Base-by-base conservation (phyloP, 2,329 filamentous ascomycete species). In the Chaetomiaceae sp. region DNA sequence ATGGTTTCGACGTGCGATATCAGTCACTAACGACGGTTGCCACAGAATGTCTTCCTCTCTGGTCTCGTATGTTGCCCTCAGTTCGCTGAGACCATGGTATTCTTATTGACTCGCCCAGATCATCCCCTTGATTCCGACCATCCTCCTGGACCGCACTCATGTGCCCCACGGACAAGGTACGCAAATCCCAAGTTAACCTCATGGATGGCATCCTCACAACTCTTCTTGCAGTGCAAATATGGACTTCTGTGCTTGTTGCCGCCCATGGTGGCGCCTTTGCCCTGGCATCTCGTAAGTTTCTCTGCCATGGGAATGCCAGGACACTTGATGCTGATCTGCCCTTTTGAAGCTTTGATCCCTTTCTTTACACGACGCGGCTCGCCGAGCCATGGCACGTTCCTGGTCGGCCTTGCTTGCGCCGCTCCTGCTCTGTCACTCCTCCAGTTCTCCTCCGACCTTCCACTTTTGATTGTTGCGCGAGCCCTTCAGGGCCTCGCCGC, bases 231-330 rank as follows among this genome's bases (percentile, higher is more conserved):
- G 59, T 62, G 15, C 62, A 63, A 48, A 57, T 64, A 44, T 60
- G 61, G 59, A 59, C 51, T 1, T 59, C 62, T 7, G 55, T 63
- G 12, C 52, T 62, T 17, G 48, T 64, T 20, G 47, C 61, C 6
- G 56, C 61, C 7, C 56, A 62, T 47, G 61, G 61, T 20, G 62
- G 61, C n/a, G 59, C 59, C 12, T 56, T 59, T 23, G 61, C 59
- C 1, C 58, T 56, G 5, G 47, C 55, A 22, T 63, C 61, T 45
- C 61, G 61, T 64, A 43, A 52, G 61, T 56, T 11, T n/a, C 23
- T 33, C 39, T 22, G 15, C 2, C 20, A 7, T 12, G 3, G 23
- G 6, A 7, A 12, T 4, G 12, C 33, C 8, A 14, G 11, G 29
- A 17, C 20, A 15, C 11, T 12, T n/a, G 11, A n/a, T 36, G 14